phyloP scores from a whole-genome alignment of 2,329 filamentous ascomycete species.

The Metarhizium humberi region DNA sequence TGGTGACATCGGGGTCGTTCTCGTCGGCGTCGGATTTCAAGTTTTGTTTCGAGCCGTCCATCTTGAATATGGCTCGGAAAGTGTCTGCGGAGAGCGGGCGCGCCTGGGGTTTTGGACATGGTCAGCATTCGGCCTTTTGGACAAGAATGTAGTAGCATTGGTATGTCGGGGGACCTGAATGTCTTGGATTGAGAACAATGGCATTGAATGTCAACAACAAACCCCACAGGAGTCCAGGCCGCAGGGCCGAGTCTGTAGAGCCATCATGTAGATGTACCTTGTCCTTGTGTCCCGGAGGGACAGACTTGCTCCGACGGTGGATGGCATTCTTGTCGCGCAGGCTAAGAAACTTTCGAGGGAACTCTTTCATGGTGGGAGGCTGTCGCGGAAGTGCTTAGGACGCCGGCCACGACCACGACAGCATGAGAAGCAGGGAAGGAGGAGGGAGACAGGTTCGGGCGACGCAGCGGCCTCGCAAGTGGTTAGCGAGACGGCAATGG shows the following conservation, averaged over 20 bases:
- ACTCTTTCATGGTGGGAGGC: constrained; percentile 38
- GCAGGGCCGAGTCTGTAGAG: constrained; percentile 6
- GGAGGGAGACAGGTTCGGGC: not conserved
- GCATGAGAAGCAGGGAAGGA: not conserved
- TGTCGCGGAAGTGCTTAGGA: not conserved
- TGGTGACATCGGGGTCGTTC: constrained; percentile 22
- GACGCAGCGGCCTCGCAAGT: constrained; percentile 16
- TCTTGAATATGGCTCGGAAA: constrained; percentile 56
- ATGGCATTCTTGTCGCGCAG: constrained; percentile 54
- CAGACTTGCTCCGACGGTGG: constrained; percentile 46
- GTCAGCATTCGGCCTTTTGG: not conserved
- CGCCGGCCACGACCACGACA: not conserved
- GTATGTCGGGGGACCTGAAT: not conserved
- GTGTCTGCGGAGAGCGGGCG: constrained; percentile 45
- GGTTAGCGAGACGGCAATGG: constrained; percentile 22
- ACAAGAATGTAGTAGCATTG: not conserved
- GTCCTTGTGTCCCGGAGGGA: constrained; percentile 34
- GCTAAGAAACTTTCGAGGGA: constrained; percentile 59
- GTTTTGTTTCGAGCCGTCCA: constrained; percentile 45
- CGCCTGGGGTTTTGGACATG: constrained; percentile 23
- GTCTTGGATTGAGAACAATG: not conserved
- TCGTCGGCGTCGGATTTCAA: constrained; percentile 25
- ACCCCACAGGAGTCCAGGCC: not conserved
- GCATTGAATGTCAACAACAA: not conserved
- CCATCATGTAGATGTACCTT: constrained; percentile 32